phyloP scores from a whole-genome alignment of 495 filamentous ascomycete species.

The Aspergillus taichungensis region DNA sequence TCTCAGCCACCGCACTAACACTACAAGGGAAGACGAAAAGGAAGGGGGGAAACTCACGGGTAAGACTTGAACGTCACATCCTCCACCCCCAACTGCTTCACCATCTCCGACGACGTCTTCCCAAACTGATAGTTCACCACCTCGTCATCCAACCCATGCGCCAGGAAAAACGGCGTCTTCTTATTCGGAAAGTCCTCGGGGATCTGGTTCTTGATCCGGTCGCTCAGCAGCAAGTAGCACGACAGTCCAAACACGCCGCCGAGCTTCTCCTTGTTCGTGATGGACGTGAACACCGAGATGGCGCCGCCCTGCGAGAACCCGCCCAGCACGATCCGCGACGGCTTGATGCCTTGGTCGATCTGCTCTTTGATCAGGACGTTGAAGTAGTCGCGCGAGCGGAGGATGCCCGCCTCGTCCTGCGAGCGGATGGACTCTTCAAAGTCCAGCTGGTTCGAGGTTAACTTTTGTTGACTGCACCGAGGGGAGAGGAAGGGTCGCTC shows the following conservation, averaged over 20 bases:
- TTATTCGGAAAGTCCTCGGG: slow-evolving; percentile 61
- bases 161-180: slow-evolving; percentile 79
- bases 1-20: too few relatives aligned
- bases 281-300: slow-evolving; percentile 53
- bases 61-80: slow-evolving; percentile 69
- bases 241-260: slow-evolving; percentile 84
- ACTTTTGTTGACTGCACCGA: background rate
- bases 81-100: slow-evolving; percentile 59
- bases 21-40: slow-evolving; percentile 10
- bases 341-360: slow-evolving; percentile 72
- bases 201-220: slow-evolving; percentile 58
- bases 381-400: slow-evolving; percentile 63
- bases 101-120: slow-evolving; percentile 46
- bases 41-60: slow-evolving; percentile 39
- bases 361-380: slow-evolving; percentile 74
- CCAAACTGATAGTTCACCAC: slow-evolving; percentile 66
- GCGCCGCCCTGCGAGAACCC: slow-evolving; percentile 57
- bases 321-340: slow-evolving; percentile 75
- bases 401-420: slow-evolving; percentile 76
- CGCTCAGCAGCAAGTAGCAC: slow-evolving; percentile 67
- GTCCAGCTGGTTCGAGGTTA: slow-evolving; percentile 20
- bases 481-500: slow-evolving; percentile 6
- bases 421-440: slow-evolving; percentile 40
- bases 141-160: slow-evolving; percentile 66
- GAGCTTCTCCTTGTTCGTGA: slow-evolving; percentile 66